Base-by-base conservation (phyloP, 805 yeast genomes). In the Candida patagonica region DNA sequence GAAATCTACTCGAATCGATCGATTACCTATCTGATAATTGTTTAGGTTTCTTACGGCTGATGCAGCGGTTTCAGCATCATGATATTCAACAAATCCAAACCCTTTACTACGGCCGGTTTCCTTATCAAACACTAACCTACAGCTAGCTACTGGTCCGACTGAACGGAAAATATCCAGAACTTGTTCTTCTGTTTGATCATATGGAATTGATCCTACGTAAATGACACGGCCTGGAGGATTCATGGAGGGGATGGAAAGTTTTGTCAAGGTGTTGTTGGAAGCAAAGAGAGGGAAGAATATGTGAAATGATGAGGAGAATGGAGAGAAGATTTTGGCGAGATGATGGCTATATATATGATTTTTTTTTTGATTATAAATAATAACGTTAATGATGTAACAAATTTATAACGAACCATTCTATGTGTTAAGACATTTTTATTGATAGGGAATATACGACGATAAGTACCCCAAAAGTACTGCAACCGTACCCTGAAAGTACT, bases 171-270 rank as follows among this genome's bases (percentile, higher is more conserved):
- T 74, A 47, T 84, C 94, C 49, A 74, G 61, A n/a, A 89, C 80
- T 58, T 88, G 96, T 51, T 86, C 94, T 57, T 89, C 97, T 0
- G 96, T 83, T 54, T 83, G 86, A 53, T 89, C 96, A 56, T 78
- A 86, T 1, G 97, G 97, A 27, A 89, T 82, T 12, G 85, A 80
- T 2, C 95, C 94, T 30, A 88, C 74, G 52, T 82, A 82, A 2
- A 86, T 80, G 25, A 73, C 74, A 6, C 26, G 13, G 4, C 31
- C 31, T 12, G 31, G 16, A 9, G 17, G 31, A 4, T 17, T 15
- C 31, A 29, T 29, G n/a, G n/a, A n/a, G n/a, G n/a, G n/a, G n/a
- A n/a, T n/a, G n/a, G n/a, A n/a, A n/a, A n/a, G n/a, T n/a, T n/a
- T n/a, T n/a, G n/a, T n/a, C n/a, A n/a, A n/a, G n/a, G n/a, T n/a